Base-by-base conservation (phyloP, 2,329 filamentous ascomycete species). In the Penicillium griseofulvum region DNA sequence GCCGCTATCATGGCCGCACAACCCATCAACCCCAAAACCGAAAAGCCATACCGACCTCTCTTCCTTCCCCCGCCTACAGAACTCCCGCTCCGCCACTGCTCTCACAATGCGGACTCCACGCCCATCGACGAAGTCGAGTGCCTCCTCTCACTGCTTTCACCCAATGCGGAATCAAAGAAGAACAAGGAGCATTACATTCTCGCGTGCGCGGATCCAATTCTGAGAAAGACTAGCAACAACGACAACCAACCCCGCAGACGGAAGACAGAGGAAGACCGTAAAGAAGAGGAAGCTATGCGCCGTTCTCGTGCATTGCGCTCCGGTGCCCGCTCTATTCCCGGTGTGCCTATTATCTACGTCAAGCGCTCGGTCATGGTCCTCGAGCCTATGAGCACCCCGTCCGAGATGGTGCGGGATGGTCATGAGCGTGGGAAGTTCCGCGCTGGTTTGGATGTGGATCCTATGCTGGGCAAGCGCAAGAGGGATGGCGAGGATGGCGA, bases 351-450 rank as follows among this genome's bases (percentile, higher is more conserved):
- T 28, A 74, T 80, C 41, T 80, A 79, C 63, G 78, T 80, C 31
- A 80, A 80, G 66, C 70, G 78, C 44, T 79, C 77, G 16, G 77
- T 80, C 8, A 80, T 80, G 78, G 72, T 80, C 14, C 62, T 80
- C 52, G 78, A 80, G 63, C 78, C 78, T 14, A 69, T 80, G 71
- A 78, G 76, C 52, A 70, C 65, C 19, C 67, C 69, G 1, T 79
- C 76, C 14, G 74, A 77, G 59, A 67, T 67, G 22, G 67, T 78
- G 12, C 68, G 75, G 36, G 72, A 77, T 44, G 73, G 72, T 1
- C 67, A 73, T n/a, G 78, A 80, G 67, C 73, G 68, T 56, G 74
- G 73, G 37, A 80, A 80, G 61, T 77, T 80, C 57, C 71, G 72
- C 42, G 71, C 69, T 37, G 78, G 78, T 1, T 58, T 80, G 57